Base-by-base conservation (phyloP, 805 yeast species). In the Candida easanensis region DNA sequence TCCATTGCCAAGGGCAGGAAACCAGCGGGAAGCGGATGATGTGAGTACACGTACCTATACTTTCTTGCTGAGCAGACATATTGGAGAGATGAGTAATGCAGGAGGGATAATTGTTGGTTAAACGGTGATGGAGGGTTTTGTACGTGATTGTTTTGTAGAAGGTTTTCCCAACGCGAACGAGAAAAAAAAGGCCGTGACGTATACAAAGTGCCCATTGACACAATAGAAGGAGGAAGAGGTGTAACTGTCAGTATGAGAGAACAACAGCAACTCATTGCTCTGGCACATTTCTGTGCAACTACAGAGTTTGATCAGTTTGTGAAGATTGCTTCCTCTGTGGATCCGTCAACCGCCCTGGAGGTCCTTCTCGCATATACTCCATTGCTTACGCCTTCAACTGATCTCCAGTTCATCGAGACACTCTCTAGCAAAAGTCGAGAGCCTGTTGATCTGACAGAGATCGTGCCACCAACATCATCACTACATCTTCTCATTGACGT, bases 361-460 rank as follows among this genome's bases (percentile, higher is more conserved):
- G 25, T 41, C n/a, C 25, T 48, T 7, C 36, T 48, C 20, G 18
- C 38, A 11, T 44, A 48, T 22, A 44, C 51, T 7, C 51, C 51
- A 11, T 18, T 42, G 34, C 33, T 41, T 3, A 44, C 46, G 13
- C 35, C 41, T 2, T 39, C 48, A 8, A 7, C 37, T 1, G 41
- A 44, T 14, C 44, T 48, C 13, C 15, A 31, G 15, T 48, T 48
- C 40, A 16, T 44, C 18, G 30, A 17, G 25, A 35, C 9, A 16
- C 33, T 11, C 3, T 17, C 7, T 2, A 10, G 7, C n/a, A 14
- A 3, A 9, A n/a, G 8, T 2, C 21, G 15, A 4, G 37, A 21
- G 20, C 10, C 22, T 11, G 16, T 15, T 2, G 49, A 41, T 21
- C 27, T 44, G 14, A 17, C 22, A 23, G 48, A 44, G 11, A n/a